These are phyloP conservation scores for Backusella liffmaniae DNA, from an alignment of 192 early-diverging fungal species.

Conservation along the genomic window DNA sequence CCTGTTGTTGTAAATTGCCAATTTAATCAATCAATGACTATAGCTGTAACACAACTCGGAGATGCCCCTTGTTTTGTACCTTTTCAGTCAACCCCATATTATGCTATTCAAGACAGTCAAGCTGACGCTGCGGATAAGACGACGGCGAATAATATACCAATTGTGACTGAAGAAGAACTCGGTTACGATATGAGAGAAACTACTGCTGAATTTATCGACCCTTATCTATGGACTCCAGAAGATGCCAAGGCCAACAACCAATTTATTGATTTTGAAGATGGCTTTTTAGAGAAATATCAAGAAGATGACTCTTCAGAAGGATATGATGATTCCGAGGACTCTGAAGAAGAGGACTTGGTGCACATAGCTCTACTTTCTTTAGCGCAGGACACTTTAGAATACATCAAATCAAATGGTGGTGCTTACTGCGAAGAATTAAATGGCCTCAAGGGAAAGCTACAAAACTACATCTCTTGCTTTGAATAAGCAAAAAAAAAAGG, in stretches of 20 bases:
- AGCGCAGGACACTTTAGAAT: slow-evolving; percentile 17
- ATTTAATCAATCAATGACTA: background rate
- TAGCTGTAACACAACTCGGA: background rate
- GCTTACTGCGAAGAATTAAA: slow-evolving; percentile 4
- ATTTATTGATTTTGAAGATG: background rate
- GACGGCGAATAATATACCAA: background rate
- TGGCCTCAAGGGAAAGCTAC: background rate
- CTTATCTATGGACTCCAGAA: background rate
- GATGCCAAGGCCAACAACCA: background rate
- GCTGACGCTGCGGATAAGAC: background rate
- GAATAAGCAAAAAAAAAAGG: background rate
- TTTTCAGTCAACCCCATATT: background rate
- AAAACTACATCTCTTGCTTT: background rate
- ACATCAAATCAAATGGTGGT: background rate
- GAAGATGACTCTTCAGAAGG: slow-evolving; percentile 10
- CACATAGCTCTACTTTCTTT: background rate
- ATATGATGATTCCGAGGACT: background rate
- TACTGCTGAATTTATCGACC: too few relatives aligned
- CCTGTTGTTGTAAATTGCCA: slow-evolving; percentile 9
- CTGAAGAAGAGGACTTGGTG: background rate
- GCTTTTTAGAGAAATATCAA: background rate
- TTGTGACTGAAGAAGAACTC: background rate
- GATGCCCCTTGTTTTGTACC: background rate
- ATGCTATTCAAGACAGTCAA: background rate
- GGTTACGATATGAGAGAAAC: background rate